Evolutionary conservation across 2,329 filamentous ascomycete genomes (phyloP).

Genomic region (Achaetomium macrosporum): DNA sequence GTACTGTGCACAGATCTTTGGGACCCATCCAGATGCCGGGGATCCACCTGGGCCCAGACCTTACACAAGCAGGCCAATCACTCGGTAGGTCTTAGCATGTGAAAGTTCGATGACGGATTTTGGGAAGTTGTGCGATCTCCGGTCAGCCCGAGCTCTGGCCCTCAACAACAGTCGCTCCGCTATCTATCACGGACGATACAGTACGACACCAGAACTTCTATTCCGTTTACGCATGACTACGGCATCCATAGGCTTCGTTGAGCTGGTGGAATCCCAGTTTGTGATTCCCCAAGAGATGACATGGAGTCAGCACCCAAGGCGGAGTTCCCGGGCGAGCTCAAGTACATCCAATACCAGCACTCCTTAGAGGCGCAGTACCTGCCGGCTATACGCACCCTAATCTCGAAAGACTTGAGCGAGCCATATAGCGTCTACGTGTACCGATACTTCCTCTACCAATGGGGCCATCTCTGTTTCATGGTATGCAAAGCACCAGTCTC

Average conservation of each 20-base stretch:
- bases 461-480: slow-evolving; percentile 96
- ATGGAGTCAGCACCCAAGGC: slow-evolving; percentile 33
- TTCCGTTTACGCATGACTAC: not conserved
- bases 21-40: too few species aligned
- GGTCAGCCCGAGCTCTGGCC: not conserved
- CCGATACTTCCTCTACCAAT: slow-evolving; percentile 95
- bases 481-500: slow-evolving; percentile 37
- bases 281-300: not conserved
- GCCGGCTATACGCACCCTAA: slow-evolving; percentile 81
- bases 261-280: not conserved
- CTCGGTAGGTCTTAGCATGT: slow-evolving; percentile 4
- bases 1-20: too few species aligned
- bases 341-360: slow-evolving; percentile 59
- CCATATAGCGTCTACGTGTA: slow-evolving; percentile 99
- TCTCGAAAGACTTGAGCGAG: slow-evolving; percentile 93
- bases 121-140: not conserved
- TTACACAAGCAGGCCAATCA: too few species aligned
- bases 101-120: slow-evolving; percentile 3
- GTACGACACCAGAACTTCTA: not conserved
- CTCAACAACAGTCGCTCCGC: not conserved
- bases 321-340: slow-evolving; percentile 42
- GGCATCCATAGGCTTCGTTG: not conserved
- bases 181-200: not conserved
- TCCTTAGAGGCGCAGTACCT: slow-evolving; percentile 60
- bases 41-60: too few species aligned